Evolutionary conservation across 2,329 filamentous ascomycete species (phyloP).

Genomic region (Epichloe baconii): DNA sequence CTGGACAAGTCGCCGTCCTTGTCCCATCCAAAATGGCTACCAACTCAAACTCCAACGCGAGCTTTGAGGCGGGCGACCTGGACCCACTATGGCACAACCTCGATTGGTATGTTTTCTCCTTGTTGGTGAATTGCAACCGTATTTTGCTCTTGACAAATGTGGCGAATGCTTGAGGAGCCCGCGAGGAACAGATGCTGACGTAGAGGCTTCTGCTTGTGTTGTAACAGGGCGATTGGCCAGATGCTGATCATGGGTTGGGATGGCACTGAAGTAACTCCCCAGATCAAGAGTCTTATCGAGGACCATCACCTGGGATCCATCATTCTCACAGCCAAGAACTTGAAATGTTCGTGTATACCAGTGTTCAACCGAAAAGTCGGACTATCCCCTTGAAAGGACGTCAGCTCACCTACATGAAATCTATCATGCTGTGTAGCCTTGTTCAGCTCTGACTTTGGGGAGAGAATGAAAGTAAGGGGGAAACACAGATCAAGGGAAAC

Average conservation of each 20-base stretch:
- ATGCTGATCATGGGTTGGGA: conserved; percentile 78
- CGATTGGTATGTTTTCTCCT: conserved; percentile 47
- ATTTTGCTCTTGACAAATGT: background rate
- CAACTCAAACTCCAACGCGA: conserved; percentile 15
- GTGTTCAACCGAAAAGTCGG: background rate
- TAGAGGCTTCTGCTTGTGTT: background rate
- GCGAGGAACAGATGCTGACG: conserved; percentile 1
- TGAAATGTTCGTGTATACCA: conserved; percentile 52
- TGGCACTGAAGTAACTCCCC: conserved; percentile 69
- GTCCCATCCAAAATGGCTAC: conserved; percentile 13
- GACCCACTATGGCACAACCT: conserved; percentile 63
- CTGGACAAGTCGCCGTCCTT: conserved; percentile 13
- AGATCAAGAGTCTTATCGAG: conserved; percentile 69
- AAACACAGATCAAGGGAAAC: background rate
- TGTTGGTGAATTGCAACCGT: background rate
- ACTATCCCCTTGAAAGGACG: background rate
- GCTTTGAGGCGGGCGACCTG: conserved; percentile 16
- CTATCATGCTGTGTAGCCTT: background rate
- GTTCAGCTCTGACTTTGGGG: background rate
- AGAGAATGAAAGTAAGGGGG: background rate
- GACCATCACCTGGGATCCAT: conserved; percentile 83
- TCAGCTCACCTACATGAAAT: background rate
- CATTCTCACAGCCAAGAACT: conserved; percentile 69
- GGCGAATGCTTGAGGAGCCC: background rate
- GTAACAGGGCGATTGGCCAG: conserved; percentile 54